A percentile compares a stretch with the other conserved stretches of the same genome.
Conservation (phyloP, 2,329 filamentous ascomycete species). For the Plectosphaerella sp. region DNA sequence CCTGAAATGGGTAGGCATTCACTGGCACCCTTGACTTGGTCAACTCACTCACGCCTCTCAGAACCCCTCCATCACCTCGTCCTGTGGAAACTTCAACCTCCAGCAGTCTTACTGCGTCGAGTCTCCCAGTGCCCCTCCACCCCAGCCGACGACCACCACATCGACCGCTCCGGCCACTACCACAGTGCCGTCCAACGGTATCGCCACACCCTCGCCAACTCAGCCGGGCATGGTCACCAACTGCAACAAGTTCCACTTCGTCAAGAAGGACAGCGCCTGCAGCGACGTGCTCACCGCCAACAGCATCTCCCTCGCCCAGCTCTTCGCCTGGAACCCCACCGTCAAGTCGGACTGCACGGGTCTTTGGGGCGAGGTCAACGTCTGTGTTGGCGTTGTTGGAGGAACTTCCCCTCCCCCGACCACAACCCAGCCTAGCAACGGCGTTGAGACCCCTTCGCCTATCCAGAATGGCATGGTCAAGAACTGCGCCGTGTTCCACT, state of each 20-base stretch:
- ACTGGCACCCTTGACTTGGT: neutral
- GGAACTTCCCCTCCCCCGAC: constrained; percentile 1
- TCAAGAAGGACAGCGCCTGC: constrained; percentile 17
- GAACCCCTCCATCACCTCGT: constrained; percentile 1
- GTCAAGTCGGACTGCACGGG: constrained; percentile 8
- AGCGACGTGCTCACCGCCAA: constrained; percentile 12
- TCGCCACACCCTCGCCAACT: constrained; percentile 20
- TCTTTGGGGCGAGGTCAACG: constrained; percentile 8
- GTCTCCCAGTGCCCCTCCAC: neutral
- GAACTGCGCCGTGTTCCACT: constrained; percentile 12
- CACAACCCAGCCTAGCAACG: constrained; percentile 7
- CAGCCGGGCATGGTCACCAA: constrained; percentile 21
- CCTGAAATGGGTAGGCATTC: neutral
- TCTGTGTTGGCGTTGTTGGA: constrained; percentile 1
- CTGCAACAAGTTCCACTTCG: constrained; percentile 21
- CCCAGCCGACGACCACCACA: neutral
- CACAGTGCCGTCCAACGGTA: constrained; percentile 12
- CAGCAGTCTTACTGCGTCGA: neutral
- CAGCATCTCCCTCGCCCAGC: constrained; percentile 7
- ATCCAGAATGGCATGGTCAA: constrained; percentile 3
- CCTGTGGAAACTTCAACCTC: neutral
- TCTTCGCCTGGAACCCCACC: constrained; percentile 16
- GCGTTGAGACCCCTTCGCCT: constrained; percentile 5
- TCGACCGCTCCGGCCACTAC: constrained; percentile 5
- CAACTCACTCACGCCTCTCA: neutral